phyloP scores from a whole-genome alignment of 139 green algal species.

The Pycnococcus provasolii region DNA sequence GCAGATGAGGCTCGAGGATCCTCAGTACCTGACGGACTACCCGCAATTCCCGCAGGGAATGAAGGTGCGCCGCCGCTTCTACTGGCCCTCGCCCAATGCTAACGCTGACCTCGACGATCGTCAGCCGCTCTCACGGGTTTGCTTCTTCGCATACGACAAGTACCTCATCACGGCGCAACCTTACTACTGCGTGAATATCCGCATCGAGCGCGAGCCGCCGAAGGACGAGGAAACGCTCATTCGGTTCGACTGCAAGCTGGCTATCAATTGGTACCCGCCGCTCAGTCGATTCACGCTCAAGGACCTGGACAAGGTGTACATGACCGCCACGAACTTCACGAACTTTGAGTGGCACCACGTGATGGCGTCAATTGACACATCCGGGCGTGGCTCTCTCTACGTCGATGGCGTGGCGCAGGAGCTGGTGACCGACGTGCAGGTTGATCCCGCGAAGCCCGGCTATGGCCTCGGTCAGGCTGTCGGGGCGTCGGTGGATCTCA shows the following conservation, averaged over 20 bases:
- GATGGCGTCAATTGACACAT: conserved; percentile 21
- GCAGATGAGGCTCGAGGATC: neutral
- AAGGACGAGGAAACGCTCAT: conserved; percentile 17
- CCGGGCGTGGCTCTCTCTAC: neutral
- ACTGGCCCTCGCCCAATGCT: neutral
- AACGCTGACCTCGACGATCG: neutral
- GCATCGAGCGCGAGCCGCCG: neutral
- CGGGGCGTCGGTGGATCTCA: too few species aligned
- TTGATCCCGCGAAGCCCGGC: too few species aligned
- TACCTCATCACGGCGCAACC: conserved; percentile 26
- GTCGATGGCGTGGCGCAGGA: too few species aligned
- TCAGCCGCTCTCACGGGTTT: conserved; percentile 11
- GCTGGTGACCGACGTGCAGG: too few species aligned
- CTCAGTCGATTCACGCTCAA: conserved; percentile 1
- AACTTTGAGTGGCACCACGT: conserved; percentile 30
- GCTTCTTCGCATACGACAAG: conserved; percentile 27
- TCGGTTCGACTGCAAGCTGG: conserved; percentile 30
- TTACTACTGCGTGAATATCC: conserved; percentile 27
- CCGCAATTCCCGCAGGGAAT: conserved; percentile 19
- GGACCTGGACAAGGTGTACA: conserved; percentile 12
- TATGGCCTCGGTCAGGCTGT: too few species aligned
- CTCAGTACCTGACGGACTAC: neutral
- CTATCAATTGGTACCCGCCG: conserved; percentile 9
- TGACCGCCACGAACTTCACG: conserved; percentile 14
- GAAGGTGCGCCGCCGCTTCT: conserved; percentile 13